phyloP scores from a whole-genome alignment of 495 filamentous ascomycete species.

The Lepidopterella palustris region DNA sequence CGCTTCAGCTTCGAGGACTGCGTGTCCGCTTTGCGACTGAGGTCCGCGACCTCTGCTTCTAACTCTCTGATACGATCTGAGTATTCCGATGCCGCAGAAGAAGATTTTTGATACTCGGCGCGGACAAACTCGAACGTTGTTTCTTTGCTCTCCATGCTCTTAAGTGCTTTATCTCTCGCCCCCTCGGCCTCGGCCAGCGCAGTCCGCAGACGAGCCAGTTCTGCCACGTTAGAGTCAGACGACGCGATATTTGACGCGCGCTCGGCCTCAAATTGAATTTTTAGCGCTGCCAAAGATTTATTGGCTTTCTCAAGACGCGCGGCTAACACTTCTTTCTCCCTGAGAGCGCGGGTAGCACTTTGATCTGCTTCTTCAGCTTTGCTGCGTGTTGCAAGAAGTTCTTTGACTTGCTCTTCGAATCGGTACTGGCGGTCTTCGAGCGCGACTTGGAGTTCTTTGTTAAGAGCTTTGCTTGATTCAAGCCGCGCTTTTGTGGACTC shows the following conservation, averaged over 20 bases:
- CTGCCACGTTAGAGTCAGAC: conserved; percentile 8
- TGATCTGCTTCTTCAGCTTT: not conserved
- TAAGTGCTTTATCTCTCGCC: conserved; percentile 1
- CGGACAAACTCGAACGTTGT: conserved; percentile 8
- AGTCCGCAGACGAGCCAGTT: not conserved
- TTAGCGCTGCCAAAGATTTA: not conserved
- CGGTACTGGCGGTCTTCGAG: not conserved
- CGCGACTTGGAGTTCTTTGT: not conserved
- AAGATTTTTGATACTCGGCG: conserved; percentile 10
- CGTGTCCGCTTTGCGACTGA: conserved; percentile 1
- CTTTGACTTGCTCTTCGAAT: conserved; percentile 3
- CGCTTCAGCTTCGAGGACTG: conserved; percentile 1
- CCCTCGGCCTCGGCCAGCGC: conserved; percentile 2
- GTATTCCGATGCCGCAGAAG: conserved; percentile 1
- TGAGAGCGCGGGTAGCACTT: not conserved
- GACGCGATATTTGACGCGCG: conserved; percentile 5
- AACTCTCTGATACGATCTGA: not conserved
- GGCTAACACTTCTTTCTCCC: not conserved
- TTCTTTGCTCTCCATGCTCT: conserved; percentile 2
- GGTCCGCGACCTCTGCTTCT: not conserved
- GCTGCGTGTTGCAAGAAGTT: not conserved
- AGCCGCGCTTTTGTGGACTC: not conserved
- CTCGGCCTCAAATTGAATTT: not conserved
- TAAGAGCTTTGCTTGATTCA: not conserved
- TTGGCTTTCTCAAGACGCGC: conserved; percentile 8